Conservation (phyloP, 176 grass and related monocot species). For the Carex myosuroides region DNA sequence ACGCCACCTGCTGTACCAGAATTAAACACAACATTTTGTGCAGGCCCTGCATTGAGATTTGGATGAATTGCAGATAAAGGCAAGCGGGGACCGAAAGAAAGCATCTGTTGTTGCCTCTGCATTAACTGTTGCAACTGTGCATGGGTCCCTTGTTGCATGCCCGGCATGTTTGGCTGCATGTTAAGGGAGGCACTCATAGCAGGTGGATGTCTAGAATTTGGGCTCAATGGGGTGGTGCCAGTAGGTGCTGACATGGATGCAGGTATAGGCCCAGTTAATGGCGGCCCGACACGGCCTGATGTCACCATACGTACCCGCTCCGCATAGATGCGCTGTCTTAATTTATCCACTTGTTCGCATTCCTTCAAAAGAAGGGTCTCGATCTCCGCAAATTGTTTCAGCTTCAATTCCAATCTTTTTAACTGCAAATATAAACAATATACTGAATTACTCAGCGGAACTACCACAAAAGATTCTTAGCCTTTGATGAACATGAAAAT, state of each 20-base stretch:
- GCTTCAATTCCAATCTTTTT: constrained; percentile 85
- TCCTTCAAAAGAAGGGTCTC: constrained; percentile 93
- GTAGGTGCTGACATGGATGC: constrained; percentile 7
- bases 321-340: constrained; percentile 56
- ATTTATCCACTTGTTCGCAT: constrained; percentile 78
- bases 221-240: constrained; percentile 19
- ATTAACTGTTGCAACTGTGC: constrained; percentile 48
- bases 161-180: constrained; percentile 26
- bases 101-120: constrained; percentile 65
- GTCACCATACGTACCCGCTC: constrained; percentile 44
- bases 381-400: constrained; percentile 93
- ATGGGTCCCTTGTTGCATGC: constrained; percentile 34
- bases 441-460: background rate
- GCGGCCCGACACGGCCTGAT: constrained; percentile 18
- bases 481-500: background rate
- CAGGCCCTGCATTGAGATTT: constrained; percentile 24
- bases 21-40: constrained; percentile 51
- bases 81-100: constrained; percentile 52
- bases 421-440: constrained; percentile 47
- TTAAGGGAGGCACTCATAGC: constrained; percentile 25
- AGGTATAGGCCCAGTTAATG: constrained; percentile 13
- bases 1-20: constrained; percentile 29
- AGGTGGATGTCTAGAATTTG: constrained; percentile 32
- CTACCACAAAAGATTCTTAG: background rate
- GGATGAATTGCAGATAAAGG: constrained; percentile 57